Conservation (phyloP, 2,329 filamentous ascomycete species). For the Helminthosporium solani region DNA sequence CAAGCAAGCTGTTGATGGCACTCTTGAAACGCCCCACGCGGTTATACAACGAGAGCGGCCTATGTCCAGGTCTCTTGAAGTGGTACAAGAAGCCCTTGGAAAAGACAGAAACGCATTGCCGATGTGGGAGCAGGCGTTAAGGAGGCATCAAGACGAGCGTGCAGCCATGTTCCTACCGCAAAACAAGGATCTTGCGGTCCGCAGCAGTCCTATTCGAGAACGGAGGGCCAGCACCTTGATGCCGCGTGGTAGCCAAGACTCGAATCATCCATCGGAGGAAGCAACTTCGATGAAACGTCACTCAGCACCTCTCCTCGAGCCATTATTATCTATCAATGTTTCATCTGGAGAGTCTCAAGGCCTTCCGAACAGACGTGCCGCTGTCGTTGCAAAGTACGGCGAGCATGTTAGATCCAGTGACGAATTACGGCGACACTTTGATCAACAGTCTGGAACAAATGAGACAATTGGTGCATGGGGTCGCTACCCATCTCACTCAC, state of each 20-base stretch:
- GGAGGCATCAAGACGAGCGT: conserved; percentile 39
- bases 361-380: conserved; percentile 19
- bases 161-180: conserved; percentile 35
- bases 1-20: conserved; percentile 19
- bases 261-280: neutral
- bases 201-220: conserved; percentile 34
- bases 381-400: conserved; percentile 12
- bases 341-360: neutral
- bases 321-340: conserved; percentile 1
- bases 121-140: conserved; percentile 41
- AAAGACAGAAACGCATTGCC: conserved; percentile 26
- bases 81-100: conserved; percentile 25
- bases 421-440: conserved; percentile 21
- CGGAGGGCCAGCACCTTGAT: conserved; percentile 27
- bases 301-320: conserved; percentile 12
- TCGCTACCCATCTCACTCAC: conserved; percentile 49
- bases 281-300: conserved; percentile 4
- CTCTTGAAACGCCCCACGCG: conserved; percentile 15
- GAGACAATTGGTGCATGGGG: conserved; percentile 46
- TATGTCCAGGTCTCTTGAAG: conserved; percentile 33
- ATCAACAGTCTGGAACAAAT: conserved; percentile 27
- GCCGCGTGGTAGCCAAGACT: neutral
- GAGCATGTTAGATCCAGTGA: conserved; percentile 8
- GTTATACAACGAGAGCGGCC: conserved; percentile 21
- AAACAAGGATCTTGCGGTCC: conserved; percentile 30